Base-by-base conservation (phyloP, 768 basidiomycete species). In the Pleurotus pulmonarius region DNA sequence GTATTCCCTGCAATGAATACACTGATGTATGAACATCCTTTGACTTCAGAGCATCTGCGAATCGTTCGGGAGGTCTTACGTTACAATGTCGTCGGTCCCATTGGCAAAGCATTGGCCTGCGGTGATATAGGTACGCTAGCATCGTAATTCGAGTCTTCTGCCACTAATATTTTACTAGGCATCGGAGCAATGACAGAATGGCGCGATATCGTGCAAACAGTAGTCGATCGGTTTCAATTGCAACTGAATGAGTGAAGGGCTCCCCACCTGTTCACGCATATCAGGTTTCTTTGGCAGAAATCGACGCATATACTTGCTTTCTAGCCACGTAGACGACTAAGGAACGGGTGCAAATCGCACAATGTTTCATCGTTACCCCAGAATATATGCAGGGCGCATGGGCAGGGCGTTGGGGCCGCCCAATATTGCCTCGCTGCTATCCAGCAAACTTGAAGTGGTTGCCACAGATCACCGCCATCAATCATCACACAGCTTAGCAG, bases 1-100 rank as follows among this genome's bases (percentile, higher is more conserved):
- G 71, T 98, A 38, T 98, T 95, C 66, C 96, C 96, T 1, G 97
- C 96, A 0, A 99, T 98, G 96, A 99, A 99, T 69, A 98, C 97
- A 3, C 76, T 92, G 61, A 99, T 99, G 96, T 98, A 92, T 66
- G 85, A 90, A 58, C 95, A 98, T 67, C 94, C 94, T 16, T 78
- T 98, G 44, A 98, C 95, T 0, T 81, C 83, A 1, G 83, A 89
- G 60, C 97, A 99, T 65, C 71, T 98, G 43, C 80, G 83, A 20
- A 65, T 89, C 39, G 79, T 96, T 4, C 77, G 76, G 24, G 89
- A 94, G 1, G 79, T 90, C 40, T 79, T 98, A 8, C 78, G 81
- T 11, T 99, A 98, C 66, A 73, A 82, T 20, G 79, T 98, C 13
- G 77, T 89, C 5, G 95, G 95, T 0, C 96, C 96, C 0, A 88